Evolutionary conservation across 2,329 filamentous ascomycete species (phyloP).

Genomic region (Arthrobotrys musiformis): DNA sequence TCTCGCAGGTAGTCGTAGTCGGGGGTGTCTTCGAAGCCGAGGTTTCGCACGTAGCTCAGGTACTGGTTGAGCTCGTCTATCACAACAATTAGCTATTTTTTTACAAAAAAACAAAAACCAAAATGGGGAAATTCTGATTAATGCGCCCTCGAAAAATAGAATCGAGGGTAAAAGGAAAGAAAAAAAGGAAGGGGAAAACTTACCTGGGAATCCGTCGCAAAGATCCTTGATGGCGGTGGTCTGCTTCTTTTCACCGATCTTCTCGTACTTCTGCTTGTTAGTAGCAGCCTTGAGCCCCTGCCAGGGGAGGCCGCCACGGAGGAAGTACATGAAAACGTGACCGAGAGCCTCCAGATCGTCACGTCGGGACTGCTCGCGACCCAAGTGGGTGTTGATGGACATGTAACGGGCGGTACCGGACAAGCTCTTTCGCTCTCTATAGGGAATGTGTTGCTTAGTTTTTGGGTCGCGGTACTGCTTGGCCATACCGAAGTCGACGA

Average conservation of each 20-base stretch:
- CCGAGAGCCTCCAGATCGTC: constrained; percentile 92
- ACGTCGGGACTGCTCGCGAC: constrained; percentile 92
- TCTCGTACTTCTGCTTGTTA: constrained; percentile 98
- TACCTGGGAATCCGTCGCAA: constrained; percentile 89
- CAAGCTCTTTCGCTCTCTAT: constrained; percentile 94
- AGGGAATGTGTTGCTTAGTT: constrained; percentile 98
- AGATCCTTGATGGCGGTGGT: constrained; percentile 96
- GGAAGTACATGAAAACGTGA: constrained; percentile 80
- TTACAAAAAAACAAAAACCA: not conserved
- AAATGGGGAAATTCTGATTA: constrained; percentile 57
- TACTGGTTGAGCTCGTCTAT: constrained; percentile 96
- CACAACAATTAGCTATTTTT: constrained; percentile 12
- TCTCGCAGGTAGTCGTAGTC: constrained; percentile 98
- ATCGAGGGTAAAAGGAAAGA: not conserved
- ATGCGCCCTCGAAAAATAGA: not conserved
- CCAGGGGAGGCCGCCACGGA: constrained; percentile 77
- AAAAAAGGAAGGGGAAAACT: constrained; percentile 57
- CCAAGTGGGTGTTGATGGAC: constrained; percentile 99
- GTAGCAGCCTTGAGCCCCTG: constrained; percentile 78
- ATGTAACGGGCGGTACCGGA: constrained; percentile 98
- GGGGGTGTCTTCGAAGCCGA: constrained; percentile 97
- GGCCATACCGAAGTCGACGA: constrained; percentile 99
- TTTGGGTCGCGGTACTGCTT: constrained; percentile 99
- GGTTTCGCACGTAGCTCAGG: constrained; percentile 93
- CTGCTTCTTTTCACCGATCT: constrained; percentile 99